Evolutionary conservation across 2,329 filamentous ascomycete genomes (phyloP).

Genomic region (Diaporthe ampelina): DNA sequence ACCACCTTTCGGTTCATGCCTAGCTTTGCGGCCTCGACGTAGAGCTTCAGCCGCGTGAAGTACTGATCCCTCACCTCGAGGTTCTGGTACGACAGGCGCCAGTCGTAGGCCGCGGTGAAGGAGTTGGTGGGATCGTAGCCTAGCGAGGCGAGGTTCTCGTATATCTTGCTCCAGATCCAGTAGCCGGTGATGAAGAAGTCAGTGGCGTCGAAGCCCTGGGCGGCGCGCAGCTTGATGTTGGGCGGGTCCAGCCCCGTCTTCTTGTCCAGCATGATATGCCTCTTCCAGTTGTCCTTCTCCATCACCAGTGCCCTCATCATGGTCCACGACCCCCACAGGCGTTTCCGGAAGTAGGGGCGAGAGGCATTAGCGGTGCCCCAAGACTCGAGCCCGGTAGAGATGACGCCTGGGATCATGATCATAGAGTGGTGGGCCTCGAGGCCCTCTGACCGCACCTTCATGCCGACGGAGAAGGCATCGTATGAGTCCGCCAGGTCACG

Average conservation of each 20-base stretch:
- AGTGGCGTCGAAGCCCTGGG: slow-evolving; percentile 96
- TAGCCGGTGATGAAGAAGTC: slow-evolving; percentile 95
- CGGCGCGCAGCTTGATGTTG: slow-evolving; percentile 88
- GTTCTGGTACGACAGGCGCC: slow-evolving; percentile 91
- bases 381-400: slow-evolving; percentile 95
- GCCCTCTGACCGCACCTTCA: slow-evolving; percentile 86
- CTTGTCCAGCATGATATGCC: slow-evolving; percentile 96
- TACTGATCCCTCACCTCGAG: slow-evolving; percentile 93
- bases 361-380: slow-evolving; percentile 93
- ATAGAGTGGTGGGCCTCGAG: slow-evolving; percentile 87
- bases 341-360: slow-evolving; percentile 91
- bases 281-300: slow-evolving; percentile 96
- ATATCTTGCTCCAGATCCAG: slow-evolving; percentile 99
- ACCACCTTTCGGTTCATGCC: slow-evolving; percentile 84
- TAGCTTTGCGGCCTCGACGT: slow-evolving; percentile 87
- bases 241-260: slow-evolving; percentile 91
- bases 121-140: slow-evolving; percentile 91
- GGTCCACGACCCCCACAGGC: slow-evolving; percentile 97
- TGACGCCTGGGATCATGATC: slow-evolving; percentile 97
- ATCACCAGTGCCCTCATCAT: slow-evolving; percentile 97
- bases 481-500: slow-evolving; percentile 86
- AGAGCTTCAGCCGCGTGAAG: slow-evolving; percentile 89
- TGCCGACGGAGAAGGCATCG: slow-evolving; percentile 92
- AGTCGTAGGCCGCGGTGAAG: slow-evolving; percentile 84
- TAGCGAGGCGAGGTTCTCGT: slow-evolving; percentile 95